Conservation (phyloP, 148 eudicot species). For the Chenopodium album region DNA sequence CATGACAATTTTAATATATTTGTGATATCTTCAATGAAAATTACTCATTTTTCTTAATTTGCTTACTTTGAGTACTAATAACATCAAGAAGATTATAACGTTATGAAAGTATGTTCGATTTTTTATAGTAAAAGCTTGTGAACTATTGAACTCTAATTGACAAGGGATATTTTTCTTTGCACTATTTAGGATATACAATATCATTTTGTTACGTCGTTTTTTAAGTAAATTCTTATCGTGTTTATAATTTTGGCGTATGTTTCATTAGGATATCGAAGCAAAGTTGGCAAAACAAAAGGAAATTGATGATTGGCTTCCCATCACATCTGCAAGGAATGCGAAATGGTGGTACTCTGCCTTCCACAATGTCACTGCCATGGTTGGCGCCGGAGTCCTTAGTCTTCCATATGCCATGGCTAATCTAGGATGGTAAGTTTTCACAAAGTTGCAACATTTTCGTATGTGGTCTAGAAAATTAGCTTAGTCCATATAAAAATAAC, state of each 20-base stretch:
- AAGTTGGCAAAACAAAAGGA: constrained; percentile 32
- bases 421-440: constrained; percentile 34
- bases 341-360: constrained; percentile 46
- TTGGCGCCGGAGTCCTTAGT: constrained; percentile 42
- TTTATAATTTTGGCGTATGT: not conserved
- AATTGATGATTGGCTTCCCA: constrained; percentile 36
- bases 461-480: not conserved
- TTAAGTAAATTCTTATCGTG: not conserved
- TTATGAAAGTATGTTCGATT: not conserved
- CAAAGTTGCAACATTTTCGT: not conserved
- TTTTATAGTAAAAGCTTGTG: no score
- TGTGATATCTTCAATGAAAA: no score
- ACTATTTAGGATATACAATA: no score
- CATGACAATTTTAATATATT: no score
- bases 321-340: constrained; percentile 37
- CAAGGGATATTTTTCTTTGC: no score
- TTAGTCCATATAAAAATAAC: no score
- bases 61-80: no score
- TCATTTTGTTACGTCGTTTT: no score
- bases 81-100: not conserved
- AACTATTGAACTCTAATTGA: no score
- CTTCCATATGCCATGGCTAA: constrained; percentile 40
- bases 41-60: no score
- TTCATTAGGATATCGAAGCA: constrained; percentile 14
- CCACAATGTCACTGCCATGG: constrained; percentile 46